Conservation (phyloP, 306 rosid genomes). For the Cicer yamashitae region DNA sequence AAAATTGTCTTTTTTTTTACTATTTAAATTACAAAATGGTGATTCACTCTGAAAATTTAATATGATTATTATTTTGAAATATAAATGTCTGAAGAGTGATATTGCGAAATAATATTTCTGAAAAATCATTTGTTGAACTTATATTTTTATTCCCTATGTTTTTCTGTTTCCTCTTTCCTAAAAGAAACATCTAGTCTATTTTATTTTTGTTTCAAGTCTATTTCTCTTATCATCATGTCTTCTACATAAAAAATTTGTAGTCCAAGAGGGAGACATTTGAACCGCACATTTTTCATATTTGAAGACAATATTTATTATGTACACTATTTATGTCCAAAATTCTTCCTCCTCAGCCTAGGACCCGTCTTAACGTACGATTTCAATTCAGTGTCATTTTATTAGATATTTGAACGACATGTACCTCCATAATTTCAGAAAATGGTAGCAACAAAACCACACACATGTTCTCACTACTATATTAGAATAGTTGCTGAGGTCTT, state of each 20-base stretch:
- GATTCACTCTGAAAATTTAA: no score
- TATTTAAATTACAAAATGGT: no score
- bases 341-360: constrained; percentile 32
- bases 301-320: constrained; percentile 43
- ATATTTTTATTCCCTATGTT: no score
- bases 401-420: neutral
- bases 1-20: no score
- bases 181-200: constrained; percentile 13
- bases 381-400: constrained; percentile 38
- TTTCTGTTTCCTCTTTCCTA: no score
- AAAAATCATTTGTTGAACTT: no score
- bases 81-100: no score
- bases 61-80: no score
- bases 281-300: constrained; percentile 45
- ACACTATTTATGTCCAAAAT: constrained; percentile 41
- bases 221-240: constrained; percentile 33
- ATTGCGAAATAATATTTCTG: no score
- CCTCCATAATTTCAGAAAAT: constrained; percentile 35
- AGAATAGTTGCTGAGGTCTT: neutral
- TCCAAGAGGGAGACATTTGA: constrained; percentile 47
- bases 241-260: constrained; percentile 40
- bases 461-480: constrained; percentile 15
- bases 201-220: neutral
- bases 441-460: constrained; percentile 13
- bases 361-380: constrained; percentile 36